phyloP scores from a whole-genome alignment of 2,329 filamentous ascomycete species.

The Epichloe uncinata region DNA sequence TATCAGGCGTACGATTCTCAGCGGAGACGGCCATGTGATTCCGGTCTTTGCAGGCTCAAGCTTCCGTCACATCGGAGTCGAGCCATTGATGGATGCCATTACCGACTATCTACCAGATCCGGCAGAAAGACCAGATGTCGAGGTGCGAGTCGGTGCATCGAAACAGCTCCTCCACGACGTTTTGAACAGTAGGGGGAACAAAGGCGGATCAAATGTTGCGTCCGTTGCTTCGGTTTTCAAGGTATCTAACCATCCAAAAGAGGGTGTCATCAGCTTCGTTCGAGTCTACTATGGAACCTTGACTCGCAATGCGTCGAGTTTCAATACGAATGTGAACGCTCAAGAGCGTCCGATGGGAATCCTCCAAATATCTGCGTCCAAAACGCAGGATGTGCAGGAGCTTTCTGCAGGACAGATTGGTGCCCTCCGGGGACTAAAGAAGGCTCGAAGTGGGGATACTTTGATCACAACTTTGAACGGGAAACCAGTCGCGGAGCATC shows the following conservation, averaged over 20 bases:
- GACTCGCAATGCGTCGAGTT: constrained; percentile 59
- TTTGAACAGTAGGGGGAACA: constrained; percentile 26
- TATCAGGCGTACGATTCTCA: constrained; percentile 57
- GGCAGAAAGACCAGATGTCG: constrained; percentile 62
- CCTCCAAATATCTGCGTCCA: constrained; percentile 78
- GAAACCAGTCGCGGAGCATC: constrained; percentile 50
- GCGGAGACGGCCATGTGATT: constrained; percentile 57
- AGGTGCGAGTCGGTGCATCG: constrained; percentile 56
- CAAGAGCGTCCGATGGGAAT: constrained; percentile 70
- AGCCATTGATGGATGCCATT: constrained; percentile 79
- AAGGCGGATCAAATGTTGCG: constrained; percentile 22
- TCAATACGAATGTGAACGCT: constrained; percentile 74
- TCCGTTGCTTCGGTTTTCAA: constrained; percentile 72
- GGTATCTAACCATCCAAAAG: constrained; percentile 75
- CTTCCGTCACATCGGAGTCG: constrained; percentile 86
- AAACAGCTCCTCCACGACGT: constrained; percentile 22
- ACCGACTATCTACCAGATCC: constrained; percentile 80
- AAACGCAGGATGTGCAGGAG: constrained; percentile 70
- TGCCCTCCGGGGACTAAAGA: constrained; percentile 79
- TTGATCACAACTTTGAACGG: constrained; percentile 57
- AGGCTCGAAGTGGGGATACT: constrained; percentile 88
- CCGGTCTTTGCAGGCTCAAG: constrained; percentile 87
- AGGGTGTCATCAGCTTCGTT: constrained; percentile 82
- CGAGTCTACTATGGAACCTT: constrained; percentile 80
- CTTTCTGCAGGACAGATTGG: constrained; percentile 85